Conservation (phyloP, 2,329 filamentous ascomycete genomes). For the Colletotrichum cereale region DNA sequence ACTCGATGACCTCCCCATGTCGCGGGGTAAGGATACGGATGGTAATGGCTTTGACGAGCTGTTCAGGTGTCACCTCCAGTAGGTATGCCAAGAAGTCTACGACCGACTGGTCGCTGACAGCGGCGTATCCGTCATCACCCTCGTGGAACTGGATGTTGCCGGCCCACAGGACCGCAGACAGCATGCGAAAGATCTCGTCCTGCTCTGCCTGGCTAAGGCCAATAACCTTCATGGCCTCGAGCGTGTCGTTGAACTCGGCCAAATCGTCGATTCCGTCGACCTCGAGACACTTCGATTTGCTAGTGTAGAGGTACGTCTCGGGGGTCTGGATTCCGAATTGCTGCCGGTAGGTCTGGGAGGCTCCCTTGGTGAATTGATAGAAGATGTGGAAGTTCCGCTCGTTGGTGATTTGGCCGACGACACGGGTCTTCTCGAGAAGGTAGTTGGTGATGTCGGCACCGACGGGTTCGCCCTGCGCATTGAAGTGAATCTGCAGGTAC, state of each 20-base stretch:
- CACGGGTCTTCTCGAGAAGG: conserved; percentile 92
- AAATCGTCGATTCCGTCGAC: conserved; percentile 94
- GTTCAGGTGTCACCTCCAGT: conserved; percentile 84
- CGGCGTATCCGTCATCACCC: conserved; percentile 89
- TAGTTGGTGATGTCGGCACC: conserved; percentile 99
- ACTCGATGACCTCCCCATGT: conserved; percentile 76
- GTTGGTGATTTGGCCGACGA: conserved; percentile 93
- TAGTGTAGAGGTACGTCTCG: conserved; percentile 94
- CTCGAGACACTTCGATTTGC: conserved; percentile 92
- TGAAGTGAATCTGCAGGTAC: conserved; percentile 98
- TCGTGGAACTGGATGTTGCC: conserved; percentile 94
- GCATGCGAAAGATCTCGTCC: conserved; percentile 96
- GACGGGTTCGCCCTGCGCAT: conserved; percentile 88
- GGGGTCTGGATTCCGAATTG: conserved; percentile 92
- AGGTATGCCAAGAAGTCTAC: conserved; percentile 96
- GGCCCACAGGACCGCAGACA: conserved; percentile 91
- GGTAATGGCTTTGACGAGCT: conserved; percentile 89
- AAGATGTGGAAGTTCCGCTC: conserved; percentile 99
- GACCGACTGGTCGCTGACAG: conserved; percentile 88
- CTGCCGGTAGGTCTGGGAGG: conserved; percentile 86
- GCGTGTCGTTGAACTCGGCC: conserved; percentile 88
- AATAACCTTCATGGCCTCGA: conserved; percentile 96
- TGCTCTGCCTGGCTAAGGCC: conserved; percentile 90
- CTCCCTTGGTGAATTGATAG: conserved; percentile 98
- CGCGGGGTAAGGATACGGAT: conserved; percentile 83